phyloP scores from a whole-genome alignment of 2,329 filamentous ascomycete species.

The Xylariaceae sp. region DNA sequence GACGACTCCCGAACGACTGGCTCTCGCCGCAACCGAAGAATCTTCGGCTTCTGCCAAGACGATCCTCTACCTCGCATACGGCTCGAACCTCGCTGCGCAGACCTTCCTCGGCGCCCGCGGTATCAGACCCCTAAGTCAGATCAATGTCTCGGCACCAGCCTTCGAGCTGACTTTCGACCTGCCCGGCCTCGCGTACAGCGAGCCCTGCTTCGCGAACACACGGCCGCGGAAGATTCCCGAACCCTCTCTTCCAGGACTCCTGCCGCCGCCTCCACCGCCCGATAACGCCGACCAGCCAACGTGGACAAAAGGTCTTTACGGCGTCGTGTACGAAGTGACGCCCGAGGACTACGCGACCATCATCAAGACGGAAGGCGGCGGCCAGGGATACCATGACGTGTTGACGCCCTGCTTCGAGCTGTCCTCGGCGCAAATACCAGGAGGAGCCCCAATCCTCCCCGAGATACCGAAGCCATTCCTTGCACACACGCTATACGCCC shows the following conservation, averaged over 20 bases:
- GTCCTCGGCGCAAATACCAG: slow-evolving; percentile 34
- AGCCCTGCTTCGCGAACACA: slow-evolving; percentile 90
- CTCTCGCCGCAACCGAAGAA: slow-evolving; percentile 28
- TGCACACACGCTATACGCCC: slow-evolving; percentile 78
- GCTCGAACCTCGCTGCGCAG: slow-evolving; percentile 76
- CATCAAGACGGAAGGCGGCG: slow-evolving; percentile 85
- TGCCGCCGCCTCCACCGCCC: slow-evolving; percentile 27
- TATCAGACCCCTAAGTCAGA: slow-evolving; percentile 72
- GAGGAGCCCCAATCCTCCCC: slow-evolving; percentile 49
- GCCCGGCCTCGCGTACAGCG: slow-evolving; percentile 75
- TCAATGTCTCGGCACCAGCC: slow-evolving; percentile 76
- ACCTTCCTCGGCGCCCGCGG: slow-evolving; percentile 74
- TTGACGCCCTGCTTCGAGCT: slow-evolving; percentile 72
- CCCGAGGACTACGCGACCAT: slow-evolving; percentile 75
- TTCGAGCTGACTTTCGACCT: slow-evolving; percentile 79
- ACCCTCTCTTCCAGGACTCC: slow-evolving; percentile 27
- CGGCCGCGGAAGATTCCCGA: slow-evolving; percentile 51
- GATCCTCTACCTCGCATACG: slow-evolving; percentile 80
- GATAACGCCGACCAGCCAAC: slow-evolving; percentile 36
- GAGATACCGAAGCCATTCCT: slow-evolving; percentile 62
- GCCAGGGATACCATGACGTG: slow-evolving; percentile 77
- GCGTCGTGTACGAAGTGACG: slow-evolving; percentile 94
- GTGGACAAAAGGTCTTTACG: slow-evolving; percentile 80
- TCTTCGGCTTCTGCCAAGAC: slow-evolving; percentile 36
- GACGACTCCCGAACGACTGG: slow-evolving; percentile 37